phyloP scores from a whole-genome alignment of 2,329 filamentous ascomycete genomes.

The Paraphaeosphaeria sporulosa region DNA sequence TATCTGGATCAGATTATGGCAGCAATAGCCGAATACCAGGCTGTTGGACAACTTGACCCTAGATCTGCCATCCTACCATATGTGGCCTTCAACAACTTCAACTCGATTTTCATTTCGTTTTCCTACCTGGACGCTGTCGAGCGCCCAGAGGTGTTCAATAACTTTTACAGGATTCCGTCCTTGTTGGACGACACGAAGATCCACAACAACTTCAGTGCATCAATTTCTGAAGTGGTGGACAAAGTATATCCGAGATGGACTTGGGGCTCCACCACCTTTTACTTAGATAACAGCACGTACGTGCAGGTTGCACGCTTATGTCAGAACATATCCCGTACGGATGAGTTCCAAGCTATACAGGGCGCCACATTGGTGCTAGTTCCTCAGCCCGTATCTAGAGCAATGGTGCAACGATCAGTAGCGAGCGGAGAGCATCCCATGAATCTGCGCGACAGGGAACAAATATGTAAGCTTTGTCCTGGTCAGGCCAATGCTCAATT shows the following conservation, averaged over 20 bases:
- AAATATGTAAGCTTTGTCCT: too few species aligned
- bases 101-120: slow-evolving; percentile 2
- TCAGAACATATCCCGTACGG: not conserved
- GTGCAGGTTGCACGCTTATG: slow-evolving; percentile 5
- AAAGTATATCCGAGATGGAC: slow-evolving; percentile 15
- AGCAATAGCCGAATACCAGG: slow-evolving; percentile 11
- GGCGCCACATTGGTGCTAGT: slow-evolving; percentile 12
- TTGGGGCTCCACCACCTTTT: slow-evolving; percentile 13
- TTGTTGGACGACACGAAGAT: not conserved
- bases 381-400: slow-evolving; percentile 14
- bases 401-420: slow-evolving; percentile 12
- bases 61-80: slow-evolving; percentile 13
- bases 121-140: slow-evolving; percentile 9
- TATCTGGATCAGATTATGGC: slow-evolving; percentile 11
- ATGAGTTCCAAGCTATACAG: slow-evolving; percentile 6
- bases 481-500: too few species aligned
- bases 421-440: slow-evolving; percentile 6
- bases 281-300: slow-evolving; percentile 13
- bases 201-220: slow-evolving; percentile 12
- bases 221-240: slow-evolving; percentile 6
- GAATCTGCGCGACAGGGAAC: not conserved
- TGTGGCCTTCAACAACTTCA: slow-evolving; percentile 11
- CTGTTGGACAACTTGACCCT: slow-evolving; percentile 9
- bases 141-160: slow-evolving; percentile 5
- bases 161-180: slow-evolving; percentile 9